A percentile compares a stretch with the other conserved stretches of the same genome.
Evolutionary conservation across 2,329 filamentous ascomycete species (phyloP).

Genomic region (Penicillium corylophilum): DNA sequence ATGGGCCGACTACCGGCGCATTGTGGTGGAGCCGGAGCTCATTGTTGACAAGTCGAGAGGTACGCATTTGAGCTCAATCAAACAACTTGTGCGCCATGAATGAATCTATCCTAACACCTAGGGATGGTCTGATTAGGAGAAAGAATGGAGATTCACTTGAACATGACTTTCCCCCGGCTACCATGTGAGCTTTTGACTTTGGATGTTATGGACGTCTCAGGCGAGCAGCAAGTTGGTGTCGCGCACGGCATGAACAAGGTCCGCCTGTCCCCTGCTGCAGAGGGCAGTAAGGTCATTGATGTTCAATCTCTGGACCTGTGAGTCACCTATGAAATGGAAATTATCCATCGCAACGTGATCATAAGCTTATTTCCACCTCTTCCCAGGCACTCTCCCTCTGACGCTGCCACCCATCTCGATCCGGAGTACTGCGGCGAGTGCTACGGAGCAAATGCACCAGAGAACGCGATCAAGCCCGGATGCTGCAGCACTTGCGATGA

Average conservation of each 20-base stretch:
- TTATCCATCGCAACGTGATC: neutral
- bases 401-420: constrained; percentile 74
- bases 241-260: constrained; percentile 92
- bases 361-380: constrained; percentile 5
- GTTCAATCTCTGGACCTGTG: constrained; percentile 66
- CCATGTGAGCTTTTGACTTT: constrained; percentile 94
- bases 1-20: constrained; percentile 87
- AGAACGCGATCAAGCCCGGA: constrained; percentile 71
- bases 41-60: constrained; percentile 96
- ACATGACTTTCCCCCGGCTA: constrained; percentile 89
- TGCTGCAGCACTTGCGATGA: constrained; percentile 98
- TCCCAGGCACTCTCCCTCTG: constrained; percentile 64
- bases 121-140: constrained; percentile 60
- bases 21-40: constrained; percentile 85
- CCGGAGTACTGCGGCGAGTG: constrained; percentile 91
- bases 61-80: constrained; percentile 38
- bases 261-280: constrained; percentile 66
- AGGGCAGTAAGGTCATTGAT: constrained; percentile 77
- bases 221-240: constrained; percentile 92
- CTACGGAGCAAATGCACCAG: constrained; percentile 77
- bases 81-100: neutral
- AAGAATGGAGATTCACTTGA: constrained; percentile 98
- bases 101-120: constrained; percentile 12
- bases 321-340: constrained; percentile 32
- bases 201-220: constrained; percentile 98